Percentiles rank a stretch among this genome's conserved stretches.
Conservation (phyloP, 1,139 yeast genomes). For the Pichia inconspicua region DNA sequence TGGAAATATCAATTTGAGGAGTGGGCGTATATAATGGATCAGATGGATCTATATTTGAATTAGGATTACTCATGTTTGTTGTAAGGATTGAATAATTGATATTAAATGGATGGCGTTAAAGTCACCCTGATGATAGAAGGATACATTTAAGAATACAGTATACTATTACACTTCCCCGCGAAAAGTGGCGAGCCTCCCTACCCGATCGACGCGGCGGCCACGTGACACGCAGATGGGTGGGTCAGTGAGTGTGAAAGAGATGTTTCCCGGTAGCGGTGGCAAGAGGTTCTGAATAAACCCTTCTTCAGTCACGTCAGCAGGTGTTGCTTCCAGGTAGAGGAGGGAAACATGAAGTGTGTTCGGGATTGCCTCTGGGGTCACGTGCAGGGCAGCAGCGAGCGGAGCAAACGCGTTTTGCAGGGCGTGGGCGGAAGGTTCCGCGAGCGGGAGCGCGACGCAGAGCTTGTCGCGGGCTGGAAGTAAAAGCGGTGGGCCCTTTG, state of each 20-base stretch:
- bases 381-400: neutral
- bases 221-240: neutral
- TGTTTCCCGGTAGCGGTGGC: neutral
- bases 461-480: neutral
- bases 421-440: neutral
- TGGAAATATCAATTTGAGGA: slow-evolving; percentile 39
- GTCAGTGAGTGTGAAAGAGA: neutral
- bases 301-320: too few species aligned
- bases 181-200: neutral
- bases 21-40: slow-evolving; percentile 25
- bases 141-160: too few species aligned
- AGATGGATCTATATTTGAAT: slow-evolving; percentile 16
- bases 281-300: neutral
- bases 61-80: neutral
- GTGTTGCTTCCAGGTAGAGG: neutral
- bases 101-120: too few species aligned
- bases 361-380: neutral
- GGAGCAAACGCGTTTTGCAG: neutral
- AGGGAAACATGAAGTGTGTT: neutral
- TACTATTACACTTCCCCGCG: too few species aligned
- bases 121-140: too few species aligned
- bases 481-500: neutral
- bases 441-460: neutral
- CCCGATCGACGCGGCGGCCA: neutral
- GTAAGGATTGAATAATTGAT: too few species aligned